These are phyloP conservation scores for Globisporangium rhizosaccharum DNA, from an alignment of 352 stramenopile genomes.

Conservation along the genomic window DNA sequence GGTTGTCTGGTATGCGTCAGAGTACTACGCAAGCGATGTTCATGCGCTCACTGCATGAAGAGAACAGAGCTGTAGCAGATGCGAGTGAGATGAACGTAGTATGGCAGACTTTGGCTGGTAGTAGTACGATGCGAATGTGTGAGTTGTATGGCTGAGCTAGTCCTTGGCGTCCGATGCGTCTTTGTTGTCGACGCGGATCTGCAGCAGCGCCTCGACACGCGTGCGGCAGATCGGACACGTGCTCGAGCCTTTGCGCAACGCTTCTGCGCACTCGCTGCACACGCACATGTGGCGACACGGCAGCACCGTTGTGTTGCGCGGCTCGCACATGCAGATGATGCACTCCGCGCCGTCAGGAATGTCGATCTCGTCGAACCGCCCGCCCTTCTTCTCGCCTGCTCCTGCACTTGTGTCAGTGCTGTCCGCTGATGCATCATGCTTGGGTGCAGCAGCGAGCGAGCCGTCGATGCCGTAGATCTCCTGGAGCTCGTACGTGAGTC, in stretches of 20 bases:
- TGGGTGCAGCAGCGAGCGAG: slow-evolving; percentile 43
- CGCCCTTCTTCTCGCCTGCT: slow-evolving; percentile 9
- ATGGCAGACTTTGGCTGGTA: too few relatives aligned
- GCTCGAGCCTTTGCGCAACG: slow-evolving; percentile 58
- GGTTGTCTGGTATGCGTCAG: too few relatives aligned
- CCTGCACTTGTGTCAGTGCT: slow-evolving; percentile 1
- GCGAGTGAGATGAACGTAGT: neutral
- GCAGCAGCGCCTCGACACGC: slow-evolving; percentile 65
- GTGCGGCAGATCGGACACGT: slow-evolving; percentile 82
- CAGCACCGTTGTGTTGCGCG: slow-evolving; percentile 77
- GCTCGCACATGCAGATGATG: slow-evolving; percentile 84
- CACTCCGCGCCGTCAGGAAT: slow-evolving; percentile 79
- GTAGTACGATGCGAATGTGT: slow-evolving; percentile 1
- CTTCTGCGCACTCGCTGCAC: slow-evolving; percentile 73
- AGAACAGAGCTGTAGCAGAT: neutral
- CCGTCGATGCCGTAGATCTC: slow-evolving; percentile 87
- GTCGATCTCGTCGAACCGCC: slow-evolving; percentile 35
- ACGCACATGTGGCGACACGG: slow-evolving; percentile 87
- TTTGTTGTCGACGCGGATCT: slow-evolving; percentile 65
- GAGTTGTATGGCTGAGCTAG: neutral
- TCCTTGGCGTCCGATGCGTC: slow-evolving; percentile 22
- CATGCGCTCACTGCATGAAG: neutral
- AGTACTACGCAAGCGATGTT: neutral
- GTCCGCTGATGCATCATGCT: slow-evolving; percentile 17
- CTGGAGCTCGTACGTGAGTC: slow-evolving; percentile 80